Percentiles rank a stretch among this genome's conserved stretches.
Evolutionary conservation across 768 basidiomycete genomes (phyloP).

Genomic region (Asterophora parasitica): DNA sequence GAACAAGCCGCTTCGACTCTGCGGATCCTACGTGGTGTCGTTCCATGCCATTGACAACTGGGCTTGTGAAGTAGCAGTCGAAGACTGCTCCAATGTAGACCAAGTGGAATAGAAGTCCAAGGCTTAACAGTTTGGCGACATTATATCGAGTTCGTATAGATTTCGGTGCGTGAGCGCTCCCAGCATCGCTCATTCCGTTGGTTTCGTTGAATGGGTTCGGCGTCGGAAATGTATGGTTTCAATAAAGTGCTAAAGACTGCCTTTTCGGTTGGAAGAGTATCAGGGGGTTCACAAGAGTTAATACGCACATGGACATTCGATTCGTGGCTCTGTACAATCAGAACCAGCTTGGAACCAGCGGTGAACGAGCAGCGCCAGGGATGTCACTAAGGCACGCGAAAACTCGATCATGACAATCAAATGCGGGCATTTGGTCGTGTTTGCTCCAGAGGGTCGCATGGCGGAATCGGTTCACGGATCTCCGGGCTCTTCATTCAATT

Average conservation of each 20-base stretch:
- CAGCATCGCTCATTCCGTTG: conserved; percentile 9
- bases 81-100: conserved; percentile 70
- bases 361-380: no score
- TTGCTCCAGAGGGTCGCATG: background rate
- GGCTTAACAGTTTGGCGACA: conserved; percentile 44
- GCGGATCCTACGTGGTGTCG: conserved; percentile 41
- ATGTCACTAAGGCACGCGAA: background rate
- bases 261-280: background rate
- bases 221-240: background rate
- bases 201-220: background rate
- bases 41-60: conserved; percentile 75
- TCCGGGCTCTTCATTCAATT: background rate
- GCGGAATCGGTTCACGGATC: background rate
- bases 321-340: no score
- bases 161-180: background rate
- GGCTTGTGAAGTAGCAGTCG: conserved; percentile 86
- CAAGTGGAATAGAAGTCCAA: conserved; percentile 72
- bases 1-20: conserved; percentile 68
- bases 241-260: conserved; percentile 2
- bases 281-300: background rate
- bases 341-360: no score
- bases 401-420: background rate
- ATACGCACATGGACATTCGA: conserved; percentile 10
- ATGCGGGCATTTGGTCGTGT: background rate
- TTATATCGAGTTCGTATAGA: conserved; percentile 25